Base-by-base conservation (phyloP, 2,329 filamentous ascomycete genomes). In the Talaromyces albobiverticillius region DNA sequence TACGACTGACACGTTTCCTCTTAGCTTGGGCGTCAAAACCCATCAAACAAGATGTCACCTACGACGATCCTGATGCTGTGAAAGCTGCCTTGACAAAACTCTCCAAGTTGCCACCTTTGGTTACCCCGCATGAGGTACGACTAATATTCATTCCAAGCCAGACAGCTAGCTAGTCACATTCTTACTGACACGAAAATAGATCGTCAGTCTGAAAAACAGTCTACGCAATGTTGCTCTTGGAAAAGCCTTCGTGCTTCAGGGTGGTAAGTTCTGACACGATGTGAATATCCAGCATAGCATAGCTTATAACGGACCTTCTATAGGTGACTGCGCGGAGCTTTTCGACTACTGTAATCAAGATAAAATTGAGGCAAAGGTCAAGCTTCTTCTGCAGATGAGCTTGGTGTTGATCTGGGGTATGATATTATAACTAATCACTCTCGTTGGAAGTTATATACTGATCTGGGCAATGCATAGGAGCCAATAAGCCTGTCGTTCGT, bases 311-410 rank as follows among this genome's bases (percentile, higher is more conserved):
- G 32, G 25, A 16, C 13, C 14, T 26, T 10, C 54, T 47, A 26
- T 34, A 75, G 72, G 75, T 45, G 94, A 99, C 75, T 99, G 94
- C 68, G 94, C 94, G 14, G 94, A 99, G 76, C 82, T 97, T 9
- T 99, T 99, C 67, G 90, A 94, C 72, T 99, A 99, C 78, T 99
- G 94, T 73, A 86, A 89, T 64, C 87, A 91, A 69, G 82, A 83
- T 13, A 88, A 89, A 60, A 96, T 99, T 62, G 91, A 97, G 74
- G 88, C 90, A 59, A 99, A 97, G 79, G 90, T 97, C 72, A 97
- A 97, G 76, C 83, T 99, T 23, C 82, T 99, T 26, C 78, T 99
- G 56, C 94, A 99, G 76, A 97, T 99, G 93, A 95, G 90, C 61
- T 77, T 99, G 62, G 90, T 99, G 1, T 80, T 99, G 57, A 92